phyloP scores from a whole-genome alignment of 129 eudicot genomes.

The Flaveria linearis region DNA sequence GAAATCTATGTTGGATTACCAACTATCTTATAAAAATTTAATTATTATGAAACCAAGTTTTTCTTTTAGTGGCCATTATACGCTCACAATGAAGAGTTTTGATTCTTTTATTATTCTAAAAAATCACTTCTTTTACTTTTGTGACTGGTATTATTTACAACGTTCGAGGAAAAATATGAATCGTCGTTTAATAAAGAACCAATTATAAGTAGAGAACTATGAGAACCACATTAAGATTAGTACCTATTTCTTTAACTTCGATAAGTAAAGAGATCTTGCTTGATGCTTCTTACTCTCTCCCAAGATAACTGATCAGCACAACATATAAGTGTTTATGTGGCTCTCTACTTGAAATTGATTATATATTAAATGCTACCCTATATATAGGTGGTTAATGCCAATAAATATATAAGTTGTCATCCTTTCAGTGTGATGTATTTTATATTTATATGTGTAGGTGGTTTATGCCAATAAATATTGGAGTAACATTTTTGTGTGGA shows the following conservation, averaged over 20 bases:
- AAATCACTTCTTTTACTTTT: no score
- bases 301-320: neutral
- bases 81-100: neutral
- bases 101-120: no score
- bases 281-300: neutral
- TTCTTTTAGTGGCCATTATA: neutral
- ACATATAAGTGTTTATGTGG: neutral
- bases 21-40: neutral
- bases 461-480: slow-evolving; percentile 81
- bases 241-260: neutral
- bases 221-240: neutral
- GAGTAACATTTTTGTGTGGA: slow-evolving; percentile 63
- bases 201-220: neutral
- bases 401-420: neutral
- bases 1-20: neutral
- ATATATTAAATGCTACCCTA: no score
- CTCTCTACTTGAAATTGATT: neutral
- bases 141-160: neutral
- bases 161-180: neutral
- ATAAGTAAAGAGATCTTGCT: no score
- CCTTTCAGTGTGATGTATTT: neutral
- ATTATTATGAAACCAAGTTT: neutral
- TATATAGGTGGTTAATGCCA: no score
- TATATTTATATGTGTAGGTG: slow-evolving; percentile 52
- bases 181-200: neutral